Conservation (phyloP, 257 asterid species). For the Scutellaria minor region DNA sequence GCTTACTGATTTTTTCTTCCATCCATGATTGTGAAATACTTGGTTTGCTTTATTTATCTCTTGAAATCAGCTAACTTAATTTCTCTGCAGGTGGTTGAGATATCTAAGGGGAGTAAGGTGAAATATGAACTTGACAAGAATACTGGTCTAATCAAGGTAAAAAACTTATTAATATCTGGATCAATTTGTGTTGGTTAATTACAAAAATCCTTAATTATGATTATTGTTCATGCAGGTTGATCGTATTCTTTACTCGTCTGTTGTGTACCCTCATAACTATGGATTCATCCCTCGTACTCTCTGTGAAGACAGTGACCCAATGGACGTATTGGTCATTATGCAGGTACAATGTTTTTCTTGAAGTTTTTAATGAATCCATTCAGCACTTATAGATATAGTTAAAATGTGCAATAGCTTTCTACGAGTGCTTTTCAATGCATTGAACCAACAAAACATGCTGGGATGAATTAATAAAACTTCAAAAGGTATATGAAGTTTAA, state of each 20-base stretch:
- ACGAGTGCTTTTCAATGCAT: too few relatives aligned
- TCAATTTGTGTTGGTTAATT: not conserved
- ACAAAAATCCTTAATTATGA: constrained; percentile 5
- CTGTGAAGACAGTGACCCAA: constrained; percentile 89
- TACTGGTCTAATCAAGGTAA: constrained; percentile 93
- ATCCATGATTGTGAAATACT: not conserved
- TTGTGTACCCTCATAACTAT: constrained; percentile 96
- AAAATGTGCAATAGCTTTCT: constrained; percentile 3
- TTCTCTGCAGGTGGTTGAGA: constrained; percentile 81
- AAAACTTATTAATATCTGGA: not conserved
- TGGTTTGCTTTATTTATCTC: constrained; percentile 20
- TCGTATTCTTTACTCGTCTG: constrained; percentile 93
- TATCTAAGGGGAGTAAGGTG: constrained; percentile 93
- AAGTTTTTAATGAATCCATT: not conserved
- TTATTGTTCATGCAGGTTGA: constrained; percentile 65
- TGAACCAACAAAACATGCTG: not conserved
- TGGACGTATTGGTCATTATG: constrained; percentile 96
- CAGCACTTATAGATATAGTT: constrained; percentile 1
- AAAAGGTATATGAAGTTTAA: not conserved
- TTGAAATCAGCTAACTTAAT: constrained; percentile 7
- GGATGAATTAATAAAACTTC: not conserved
- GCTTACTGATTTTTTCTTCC: constrained; percentile 10
- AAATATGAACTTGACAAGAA: constrained; percentile 92
- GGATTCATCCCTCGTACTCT: constrained; percentile 97
- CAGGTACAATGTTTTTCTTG: constrained; percentile 59